phyloP scores from a whole-genome alignment of 2,329 filamentous ascomycete genomes.

The Penicillium aurantiogriseum region DNA sequence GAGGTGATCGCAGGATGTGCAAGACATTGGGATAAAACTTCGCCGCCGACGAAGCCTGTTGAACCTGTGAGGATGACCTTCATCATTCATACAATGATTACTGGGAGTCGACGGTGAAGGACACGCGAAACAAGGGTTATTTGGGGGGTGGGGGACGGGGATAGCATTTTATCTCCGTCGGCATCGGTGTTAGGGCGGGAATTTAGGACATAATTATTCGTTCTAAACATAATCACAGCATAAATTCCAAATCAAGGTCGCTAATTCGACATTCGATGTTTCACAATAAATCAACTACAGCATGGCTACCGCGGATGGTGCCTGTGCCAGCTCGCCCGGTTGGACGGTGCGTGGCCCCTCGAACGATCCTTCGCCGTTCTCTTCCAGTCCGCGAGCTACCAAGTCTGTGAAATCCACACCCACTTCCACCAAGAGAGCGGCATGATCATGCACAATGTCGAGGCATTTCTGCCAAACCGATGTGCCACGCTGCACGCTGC shows the following conservation, averaged over 20 bases:
- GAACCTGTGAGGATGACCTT: slow-evolving; percentile 21
- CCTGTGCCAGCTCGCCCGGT: slow-evolving; percentile 13
- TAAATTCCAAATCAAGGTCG: background rate
- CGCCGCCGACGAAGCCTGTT: slow-evolving; percentile 26
- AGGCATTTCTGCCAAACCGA: slow-evolving; percentile 80
- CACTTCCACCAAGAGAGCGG: slow-evolving; percentile 75
- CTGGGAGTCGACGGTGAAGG: background rate
- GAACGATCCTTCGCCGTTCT: slow-evolving; percentile 19
- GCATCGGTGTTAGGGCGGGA: background rate
- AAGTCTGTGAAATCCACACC: slow-evolving; percentile 86
- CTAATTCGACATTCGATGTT: background rate
- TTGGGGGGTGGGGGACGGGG: too few species aligned
- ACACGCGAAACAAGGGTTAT: background rate
- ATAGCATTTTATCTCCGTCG: background rate
- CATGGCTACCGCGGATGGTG: background rate
- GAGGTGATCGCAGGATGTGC: slow-evolving; percentile 51
- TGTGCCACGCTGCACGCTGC: slow-evolving; percentile 75
- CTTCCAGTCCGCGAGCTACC: slow-evolving; percentile 59
- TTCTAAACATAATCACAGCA: background rate
- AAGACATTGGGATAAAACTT: slow-evolving; percentile 54
- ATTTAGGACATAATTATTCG: background rate
- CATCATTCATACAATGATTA: slow-evolving; percentile 12
- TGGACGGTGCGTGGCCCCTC: slow-evolving; percentile 21
- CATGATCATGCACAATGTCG: slow-evolving; percentile 76
- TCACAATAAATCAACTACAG: background rate